Base-by-base conservation (phyloP, 75 land plant species). In the Azolla pinnata region DNA sequence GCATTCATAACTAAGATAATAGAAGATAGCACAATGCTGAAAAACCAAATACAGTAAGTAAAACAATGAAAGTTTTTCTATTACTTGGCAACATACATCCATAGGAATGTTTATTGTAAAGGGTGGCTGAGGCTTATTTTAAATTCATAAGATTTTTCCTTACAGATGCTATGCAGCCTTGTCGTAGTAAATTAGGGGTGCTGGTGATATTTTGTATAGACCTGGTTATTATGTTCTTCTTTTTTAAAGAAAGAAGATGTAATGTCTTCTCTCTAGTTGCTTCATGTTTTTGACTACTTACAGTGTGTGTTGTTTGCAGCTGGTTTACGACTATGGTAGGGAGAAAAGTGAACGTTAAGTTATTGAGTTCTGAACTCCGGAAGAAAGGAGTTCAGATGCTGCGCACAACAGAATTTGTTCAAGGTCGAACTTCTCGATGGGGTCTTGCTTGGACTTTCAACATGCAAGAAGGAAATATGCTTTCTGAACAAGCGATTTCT, bases 301-400 rank as follows among this genome's bases (percentile, higher is more conserved):
- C 58, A 31, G 28, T 1, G 26, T 28, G 9, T 17, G 7, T 17
- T 18, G 49, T 0, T 29, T 62, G 23, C 60, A 90, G 96, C 66
- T 87, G 97, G 97, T 91, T 72, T 58, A 88, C 95, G 21, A 82
- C 95, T 48, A 91, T 91, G 95, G 82, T 85, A 51, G 97, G 97
- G 33, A 77, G 80, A 44, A 91, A 91, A 71, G 71, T 67, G 33
- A 85, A 71, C 49, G 61, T 91, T 55, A 84, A 88, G 31, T 58
- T 51, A 29, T 51, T 91, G 50, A 62, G 61, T 27, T 44, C 86
- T 31, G 78, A 80, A 67, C 82, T 91, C 42, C 71, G 95, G 46
- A 66, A 75, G 26, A 63, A 63, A 64, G 82, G 86, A 50, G 97
- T 73, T 8, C 64, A 83, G 26, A 62, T 81, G 20, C 79, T 91